Evolutionary conservation across 2,329 filamentous ascomycete species (phyloP).

Genomic region (Colletotrichum paranaense): DNA sequence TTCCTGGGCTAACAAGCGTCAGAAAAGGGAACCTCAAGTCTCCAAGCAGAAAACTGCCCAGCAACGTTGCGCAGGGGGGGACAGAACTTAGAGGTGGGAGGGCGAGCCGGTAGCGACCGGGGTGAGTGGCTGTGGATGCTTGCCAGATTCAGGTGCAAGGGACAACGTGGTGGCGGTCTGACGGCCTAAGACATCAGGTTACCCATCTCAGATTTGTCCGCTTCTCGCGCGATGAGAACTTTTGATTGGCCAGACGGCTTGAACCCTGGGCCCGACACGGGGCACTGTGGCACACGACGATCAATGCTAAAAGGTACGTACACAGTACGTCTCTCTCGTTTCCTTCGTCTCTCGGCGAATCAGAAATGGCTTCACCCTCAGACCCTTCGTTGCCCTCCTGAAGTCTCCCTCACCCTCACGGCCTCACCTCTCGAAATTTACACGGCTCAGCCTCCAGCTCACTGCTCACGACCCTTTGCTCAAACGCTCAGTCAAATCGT

Average conservation of each 20-base stretch:
- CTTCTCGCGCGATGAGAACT: background rate
- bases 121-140: background rate
- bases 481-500: background rate
- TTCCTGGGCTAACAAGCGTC: slow-evolving; percentile 8
- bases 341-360: background rate
- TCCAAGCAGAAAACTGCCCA: background rate
- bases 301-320: background rate
- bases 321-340: background rate
- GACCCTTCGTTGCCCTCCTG: background rate
- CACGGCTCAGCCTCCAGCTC: too few relatives aligned
- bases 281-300: background rate
- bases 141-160: slow-evolving; percentile 6
- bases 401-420: background rate
- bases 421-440: background rate
- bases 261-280: background rate
- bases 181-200: background rate
- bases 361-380: background rate
- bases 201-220: slow-evolving; percentile 4
- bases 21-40: background rate
- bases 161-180: slow-evolving; percentile 18
- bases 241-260: slow-evolving; percentile 4
- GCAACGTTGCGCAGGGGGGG: slow-evolving; percentile 13
- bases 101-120: background rate
- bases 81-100: background rate
- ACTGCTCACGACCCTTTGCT: background rate